Evolutionary conservation across 257 asterid genomes (phyloP), one percentile per base, ranked within the genome.

Genomic region (Petunia axillaris): DNA sequence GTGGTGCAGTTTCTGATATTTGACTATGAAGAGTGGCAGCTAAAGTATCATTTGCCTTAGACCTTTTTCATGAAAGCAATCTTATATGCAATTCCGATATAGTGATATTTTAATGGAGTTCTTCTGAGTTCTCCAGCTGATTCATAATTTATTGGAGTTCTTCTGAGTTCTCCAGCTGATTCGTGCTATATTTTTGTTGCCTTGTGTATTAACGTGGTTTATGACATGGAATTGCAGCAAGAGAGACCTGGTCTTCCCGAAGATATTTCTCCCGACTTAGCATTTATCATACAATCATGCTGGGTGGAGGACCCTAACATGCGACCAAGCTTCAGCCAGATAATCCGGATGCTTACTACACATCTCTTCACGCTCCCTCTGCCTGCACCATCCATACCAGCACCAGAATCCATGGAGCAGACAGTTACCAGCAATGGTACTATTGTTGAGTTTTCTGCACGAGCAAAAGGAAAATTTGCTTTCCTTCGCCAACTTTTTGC

Each of bases 221-320:
- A 6, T 80, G 37, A 13, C 59, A 43, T 39, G 85, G 70, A 60
- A 83, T 73, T 89, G 94, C 95, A 95, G 99, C 97, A 91, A 91
- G 99, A 93, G 87, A 88, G 99, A 87, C 99, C 99, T 53, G 67
- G 5, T 76, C 79, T 95, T 68, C 91, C 97, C 64, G 94, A 92
- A 44, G 93, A 89, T 79, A 83, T 86, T 54, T 88, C 97, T 40
- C 78, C 92, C 0, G 98, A 93, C 83, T 90, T 95, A 10, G 91
- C 94, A 25, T 92, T 90, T 71, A 87, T 93, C 83, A 88, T 93
- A 41, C 98, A 90, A 83, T 93, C 99, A 15, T 92, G 97, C 75
- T 95, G 99, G 98, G 99, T 95, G n/a, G 99, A 95, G 88, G 99
- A 93, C 88, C 94, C 99, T 5, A 93, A 91, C 70, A 80, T 95